Evolutionary conservation across 768 basidiomycete genomes (phyloP), one percentile per base, ranked within the genome.

Genomic region (Podaxis sp.): DNA sequence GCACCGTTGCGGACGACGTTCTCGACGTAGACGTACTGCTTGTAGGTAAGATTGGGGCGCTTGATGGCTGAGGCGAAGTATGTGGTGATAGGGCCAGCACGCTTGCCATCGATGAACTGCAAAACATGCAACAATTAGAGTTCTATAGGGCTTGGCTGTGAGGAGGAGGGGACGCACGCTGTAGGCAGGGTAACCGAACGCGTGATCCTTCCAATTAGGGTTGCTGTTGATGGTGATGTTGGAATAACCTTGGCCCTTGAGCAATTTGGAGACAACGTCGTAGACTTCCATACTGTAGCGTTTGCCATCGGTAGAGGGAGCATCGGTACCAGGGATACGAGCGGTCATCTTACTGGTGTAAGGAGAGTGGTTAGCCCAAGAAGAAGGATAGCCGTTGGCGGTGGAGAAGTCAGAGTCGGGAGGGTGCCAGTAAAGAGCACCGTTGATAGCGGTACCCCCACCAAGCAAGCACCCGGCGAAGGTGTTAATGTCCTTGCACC

Each of bases 391-490:
- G 17, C 86, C 86, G 40, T 76, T 71, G 0, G 67, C 70, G 1
- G 78, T 69, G 2, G 80, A 76, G 70, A 87, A 87, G 66, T 87
- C 86, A 7, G 73, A 70, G 63, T 77, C 73, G n/a, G 79, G 70
- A 8, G 86, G 84, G 36, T 77, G 72, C 85, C 85, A 86, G 70
- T 85, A 87, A 1, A 87, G 67, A 68, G 82, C 85, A 72, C 85
- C 87, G 70, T 88, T 87, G 67, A 88, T 77, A 2, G 86, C 78
- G 4, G 83, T 84, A 40, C 86, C 87, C 19, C 87, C 87, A 61
- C 87, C 87, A 19, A 87, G 69, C 36, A 87, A 70, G 70, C 87
- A 88, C 36, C 86, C 87, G 24, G 86, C 87, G 70, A 87, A 88
- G 26, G 82, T 80, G 26, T 77, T 85, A 63, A 86, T 74, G 71